Conservation (phyloP, 2,329 filamentous ascomycete genomes). For the Lachnellula occidentalis region DNA sequence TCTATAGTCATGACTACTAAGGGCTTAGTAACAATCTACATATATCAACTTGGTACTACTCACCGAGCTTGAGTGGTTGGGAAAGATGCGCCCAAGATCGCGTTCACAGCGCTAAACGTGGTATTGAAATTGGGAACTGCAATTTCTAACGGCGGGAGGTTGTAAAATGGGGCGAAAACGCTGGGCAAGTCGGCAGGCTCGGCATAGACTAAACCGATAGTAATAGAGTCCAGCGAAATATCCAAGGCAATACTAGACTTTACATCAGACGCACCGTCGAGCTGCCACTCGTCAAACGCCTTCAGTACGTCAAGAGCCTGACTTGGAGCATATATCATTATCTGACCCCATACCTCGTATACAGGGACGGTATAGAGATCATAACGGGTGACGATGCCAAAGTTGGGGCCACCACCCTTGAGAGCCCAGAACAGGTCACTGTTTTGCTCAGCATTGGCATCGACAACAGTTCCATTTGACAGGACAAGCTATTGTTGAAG, state of each 20-base stretch:
- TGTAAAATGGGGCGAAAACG: background rate
- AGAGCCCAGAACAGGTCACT: constrained; percentile 42
- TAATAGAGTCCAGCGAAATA: background rate
- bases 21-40: background rate
- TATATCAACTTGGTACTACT: background rate
- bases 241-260: background rate
- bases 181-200: background rate
- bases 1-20: background rate
- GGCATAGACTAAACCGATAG: background rate
- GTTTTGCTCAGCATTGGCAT: constrained; percentile 37
- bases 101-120: background rate
- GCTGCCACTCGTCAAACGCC: background rate
- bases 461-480: constrained; percentile 43
- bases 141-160: background rate
- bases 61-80: background rate
- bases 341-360: background rate
- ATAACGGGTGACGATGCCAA: constrained; percentile 28
- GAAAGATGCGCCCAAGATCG: background rate
- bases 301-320: background rate
- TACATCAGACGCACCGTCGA: background rate
- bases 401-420: constrained; percentile 30
- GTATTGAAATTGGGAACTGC: background rate
- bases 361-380: background rate
- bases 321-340: background rate
- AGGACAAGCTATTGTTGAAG: constrained; percentile 32